Percentiles rank a stretch among this genome's conserved stretches.
Conservation (phyloP, 2,329 filamentous ascomycete genomes). For the Diaporthe amygdali region DNA sequence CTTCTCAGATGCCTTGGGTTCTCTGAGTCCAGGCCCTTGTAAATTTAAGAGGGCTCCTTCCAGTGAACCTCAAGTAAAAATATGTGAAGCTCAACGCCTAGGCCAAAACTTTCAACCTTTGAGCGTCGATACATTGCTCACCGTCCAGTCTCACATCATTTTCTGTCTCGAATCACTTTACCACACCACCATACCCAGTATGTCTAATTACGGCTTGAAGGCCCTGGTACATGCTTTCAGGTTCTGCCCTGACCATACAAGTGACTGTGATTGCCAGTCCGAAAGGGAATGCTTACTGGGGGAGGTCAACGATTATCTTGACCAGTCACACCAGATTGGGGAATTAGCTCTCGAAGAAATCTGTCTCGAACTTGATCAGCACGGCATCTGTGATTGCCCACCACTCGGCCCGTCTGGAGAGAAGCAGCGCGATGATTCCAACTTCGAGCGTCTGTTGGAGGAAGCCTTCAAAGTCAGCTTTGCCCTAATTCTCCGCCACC, state of each 20-base stretch:
- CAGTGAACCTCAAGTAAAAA: no score
- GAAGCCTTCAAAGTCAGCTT: background rate
- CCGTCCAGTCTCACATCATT: background rate
- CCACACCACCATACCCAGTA: background rate
- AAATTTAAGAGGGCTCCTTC: no score
- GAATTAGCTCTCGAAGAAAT: background rate
- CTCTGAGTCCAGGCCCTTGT: no score
- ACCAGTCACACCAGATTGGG: background rate
- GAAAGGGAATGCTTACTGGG: rapidly evolving
- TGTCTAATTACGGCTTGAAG: background rate
- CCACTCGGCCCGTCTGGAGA: background rate
- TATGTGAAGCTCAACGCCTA: no score
- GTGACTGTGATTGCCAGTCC: background rate
- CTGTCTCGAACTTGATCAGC: background rate
- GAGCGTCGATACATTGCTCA: background rate
- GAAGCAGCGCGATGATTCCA: background rate
- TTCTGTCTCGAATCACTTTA: background rate
- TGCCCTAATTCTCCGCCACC: background rate
- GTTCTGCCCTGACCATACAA: background rate
- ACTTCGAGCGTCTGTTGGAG: background rate
- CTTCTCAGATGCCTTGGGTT: no score
- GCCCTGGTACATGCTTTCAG: background rate
- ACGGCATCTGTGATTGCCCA: background rate
- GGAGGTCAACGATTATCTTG: background rate
- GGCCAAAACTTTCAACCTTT: background rate